phyloP scores from a whole-genome alignment of 805 yeast species.

The Kodamaea leandrae region DNA sequence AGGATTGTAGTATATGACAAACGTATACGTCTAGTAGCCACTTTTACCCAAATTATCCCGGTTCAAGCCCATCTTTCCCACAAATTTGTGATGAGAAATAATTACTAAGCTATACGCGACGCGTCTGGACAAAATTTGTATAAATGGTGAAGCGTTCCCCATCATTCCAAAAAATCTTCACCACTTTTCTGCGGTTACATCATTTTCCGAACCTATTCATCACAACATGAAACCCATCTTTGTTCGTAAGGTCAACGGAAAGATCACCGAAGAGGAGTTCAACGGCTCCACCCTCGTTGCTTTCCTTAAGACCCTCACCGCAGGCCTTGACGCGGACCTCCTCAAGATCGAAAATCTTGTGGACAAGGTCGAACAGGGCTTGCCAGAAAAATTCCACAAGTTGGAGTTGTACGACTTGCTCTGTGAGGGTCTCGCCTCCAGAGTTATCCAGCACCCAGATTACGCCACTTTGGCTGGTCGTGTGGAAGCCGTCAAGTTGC shows the following conservation, averaged over 20 bases:
- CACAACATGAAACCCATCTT: constrained; percentile 6
- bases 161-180: neutral
- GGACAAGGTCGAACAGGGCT: constrained; percentile 11
- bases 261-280: constrained; percentile 12
- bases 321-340: constrained; percentile 10
- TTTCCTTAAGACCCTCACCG: constrained; percentile 9
- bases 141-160: neutral
- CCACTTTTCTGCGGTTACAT: constrained; percentile 3
- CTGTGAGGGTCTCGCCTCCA: constrained; percentile 35
- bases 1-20: too few species aligned
- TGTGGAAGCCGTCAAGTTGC: constrained; percentile 31
- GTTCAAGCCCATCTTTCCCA: too few species aligned
- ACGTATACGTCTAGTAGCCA: neutral
- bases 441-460: constrained; percentile 34
- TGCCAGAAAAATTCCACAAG: constrained; percentile 13
- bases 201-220: neutral
- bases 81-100: neutral
- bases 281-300: constrained; percentile 4
- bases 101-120: constrained; percentile 2
- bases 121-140: constrained; percentile 2
- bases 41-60: too few species aligned
- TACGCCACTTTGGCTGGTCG: constrained; percentile 37
- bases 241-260: constrained; percentile 11
- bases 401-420: constrained; percentile 27
- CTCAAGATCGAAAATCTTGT: constrained; percentile 11